A percentile compares a stretch with the other conserved stretches of the same genome.
phyloP scores from a whole-genome alignment of 495 filamentous ascomycete species.

The Neurospora tetraspora region DNA sequence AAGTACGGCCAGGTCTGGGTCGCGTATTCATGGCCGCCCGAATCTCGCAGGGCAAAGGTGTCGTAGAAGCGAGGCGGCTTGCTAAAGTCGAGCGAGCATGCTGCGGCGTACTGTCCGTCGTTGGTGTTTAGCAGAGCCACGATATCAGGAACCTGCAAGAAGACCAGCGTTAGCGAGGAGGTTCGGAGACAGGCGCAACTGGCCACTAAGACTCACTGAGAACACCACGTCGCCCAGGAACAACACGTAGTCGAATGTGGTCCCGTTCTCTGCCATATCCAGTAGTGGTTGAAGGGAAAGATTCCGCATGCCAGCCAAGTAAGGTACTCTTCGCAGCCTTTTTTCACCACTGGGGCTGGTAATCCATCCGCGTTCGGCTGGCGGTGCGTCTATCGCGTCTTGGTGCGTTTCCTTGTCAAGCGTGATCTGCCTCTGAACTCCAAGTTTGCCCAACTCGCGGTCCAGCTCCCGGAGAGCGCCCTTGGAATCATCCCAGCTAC shows the following conservation, averaged over 20 bases:
- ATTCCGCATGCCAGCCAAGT: constrained; percentile 56
- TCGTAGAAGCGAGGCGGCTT: constrained; percentile 66
- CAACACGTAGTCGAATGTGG: constrained; percentile 55
- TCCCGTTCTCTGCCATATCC: constrained; percentile 35
- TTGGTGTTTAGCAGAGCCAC: constrained; percentile 62
- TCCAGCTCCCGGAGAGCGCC: constrained; percentile 52
- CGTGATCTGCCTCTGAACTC: constrained; percentile 44
- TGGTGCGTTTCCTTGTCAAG: constrained; percentile 45
- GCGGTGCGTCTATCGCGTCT: constrained; percentile 42
- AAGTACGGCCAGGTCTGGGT: constrained; percentile 76
- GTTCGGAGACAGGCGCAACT: background rate
- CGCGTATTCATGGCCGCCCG: constrained; percentile 47
- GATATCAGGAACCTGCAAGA: constrained; percentile 39
- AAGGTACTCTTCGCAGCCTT: constrained; percentile 56
- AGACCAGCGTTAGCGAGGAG: background rate
- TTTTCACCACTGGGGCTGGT: constrained; percentile 36
- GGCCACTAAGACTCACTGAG: constrained; percentile 33
- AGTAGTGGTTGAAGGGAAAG: constrained; percentile 39
- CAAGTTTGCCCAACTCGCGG: constrained; percentile 36
- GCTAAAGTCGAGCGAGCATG: constrained; percentile 70
- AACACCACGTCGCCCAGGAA: constrained; percentile 75
- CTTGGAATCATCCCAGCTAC: constrained; percentile 63
- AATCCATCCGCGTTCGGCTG: constrained; percentile 47
- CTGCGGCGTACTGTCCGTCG: constrained; percentile 64
- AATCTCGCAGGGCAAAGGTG: constrained; percentile 75